These are phyloP conservation scores for Rhizopus stolonifer DNA, from an alignment of 371 early-diverging fungal genomes.

Conservation along the genomic window DNA sequence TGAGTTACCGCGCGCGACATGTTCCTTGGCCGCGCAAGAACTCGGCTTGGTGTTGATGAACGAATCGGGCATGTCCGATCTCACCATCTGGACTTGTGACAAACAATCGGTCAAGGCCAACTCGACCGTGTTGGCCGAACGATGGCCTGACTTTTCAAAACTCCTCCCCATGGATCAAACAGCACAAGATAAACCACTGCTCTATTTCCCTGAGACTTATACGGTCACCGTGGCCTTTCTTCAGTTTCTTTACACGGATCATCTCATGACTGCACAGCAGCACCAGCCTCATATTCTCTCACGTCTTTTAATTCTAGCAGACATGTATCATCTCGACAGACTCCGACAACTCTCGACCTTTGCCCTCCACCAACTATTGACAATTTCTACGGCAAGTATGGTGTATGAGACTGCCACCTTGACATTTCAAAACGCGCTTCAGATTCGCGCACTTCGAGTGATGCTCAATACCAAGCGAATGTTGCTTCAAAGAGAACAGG, in stretches of 20 bases:
- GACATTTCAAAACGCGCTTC: slow-evolving; percentile 51
- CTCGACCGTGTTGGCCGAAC: slow-evolving; percentile 60
- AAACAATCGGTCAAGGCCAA: slow-evolving; percentile 63
- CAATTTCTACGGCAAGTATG: slow-evolving; percentile 57
- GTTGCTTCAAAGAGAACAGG: slow-evolving; percentile 5
- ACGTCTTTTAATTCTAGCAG: slow-evolving; percentile 57
- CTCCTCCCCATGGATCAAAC: slow-evolving; percentile 43
- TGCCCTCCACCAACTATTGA: slow-evolving; percentile 57
- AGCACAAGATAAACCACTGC: slow-evolving; percentile 13
- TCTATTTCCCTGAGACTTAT: slow-evolving; percentile 54
- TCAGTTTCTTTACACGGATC: slow-evolving; percentile 68
- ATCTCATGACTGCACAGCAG: slow-evolving; percentile 55
- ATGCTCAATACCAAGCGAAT: slow-evolving; percentile 44
- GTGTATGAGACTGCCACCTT: slow-evolving; percentile 58
- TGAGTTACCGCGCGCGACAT: slow-evolving; percentile 44
- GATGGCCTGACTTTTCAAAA: slow-evolving; percentile 66
- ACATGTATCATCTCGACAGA: slow-evolving; percentile 53
- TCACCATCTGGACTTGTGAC: slow-evolving; percentile 58
- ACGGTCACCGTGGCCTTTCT: slow-evolving; percentile 59
- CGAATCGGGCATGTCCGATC: slow-evolving; percentile 61
- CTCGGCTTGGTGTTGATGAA: slow-evolving; percentile 62
- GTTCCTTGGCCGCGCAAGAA: slow-evolving; percentile 49
- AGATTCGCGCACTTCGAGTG: slow-evolving; percentile 52
- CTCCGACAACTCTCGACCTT: slow-evolving; percentile 51
- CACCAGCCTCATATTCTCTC: slow-evolving; percentile 54